Evolutionary conservation across 2,329 filamentous ascomycete species (phyloP).

Genomic region (Scolecobasidium constrictum): DNA sequence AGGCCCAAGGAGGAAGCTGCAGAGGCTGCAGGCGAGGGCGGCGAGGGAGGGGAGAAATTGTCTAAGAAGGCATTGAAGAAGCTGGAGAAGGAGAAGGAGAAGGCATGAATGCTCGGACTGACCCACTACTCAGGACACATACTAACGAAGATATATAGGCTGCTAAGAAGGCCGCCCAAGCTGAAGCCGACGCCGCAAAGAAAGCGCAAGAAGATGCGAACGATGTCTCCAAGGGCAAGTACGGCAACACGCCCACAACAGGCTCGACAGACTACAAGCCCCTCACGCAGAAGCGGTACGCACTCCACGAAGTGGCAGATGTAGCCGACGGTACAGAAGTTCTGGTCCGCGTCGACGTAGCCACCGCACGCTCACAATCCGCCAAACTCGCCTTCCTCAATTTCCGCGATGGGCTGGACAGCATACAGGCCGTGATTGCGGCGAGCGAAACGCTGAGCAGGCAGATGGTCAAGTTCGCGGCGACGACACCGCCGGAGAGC

Average conservation of each 20-base stretch:
- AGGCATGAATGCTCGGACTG: slow-evolving; percentile 16
- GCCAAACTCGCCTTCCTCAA: slow-evolving; percentile 89
- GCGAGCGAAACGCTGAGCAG: slow-evolving; percentile 54
- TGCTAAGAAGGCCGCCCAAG: slow-evolving; percentile 28
- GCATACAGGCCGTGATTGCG: slow-evolving; percentile 70
- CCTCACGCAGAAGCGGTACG: slow-evolving; percentile 43
- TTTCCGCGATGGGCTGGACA: slow-evolving; percentile 63
- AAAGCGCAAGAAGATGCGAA: slow-evolving; percentile 56
- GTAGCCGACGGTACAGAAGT: slow-evolving; percentile 44
- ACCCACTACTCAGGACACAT: not conserved
- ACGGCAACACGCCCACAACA: slow-evolving; percentile 57
- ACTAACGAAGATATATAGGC: slow-evolving; percentile 17
- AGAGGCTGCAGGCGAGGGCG: no score
- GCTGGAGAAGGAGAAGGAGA: slow-evolving; percentile 30
- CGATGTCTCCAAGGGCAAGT: slow-evolving; percentile 63
- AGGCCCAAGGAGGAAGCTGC: slow-evolving; percentile 9
- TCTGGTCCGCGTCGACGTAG: slow-evolving; percentile 68
- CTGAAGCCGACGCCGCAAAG: slow-evolving; percentile 44
- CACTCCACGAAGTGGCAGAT: slow-evolving; percentile 52
- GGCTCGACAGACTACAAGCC: slow-evolving; percentile 42
- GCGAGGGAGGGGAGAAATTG: slow-evolving; percentile 10
- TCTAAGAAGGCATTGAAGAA: slow-evolving; percentile 32
- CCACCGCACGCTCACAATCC: slow-evolving; percentile 79
- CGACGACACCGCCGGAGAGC: slow-evolving; percentile 64
- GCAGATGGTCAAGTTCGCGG: slow-evolving; percentile 93